These are phyloP conservation scores for Przewalskia tangutica DNA, from an alignment of 257 asterid species.

Conservation along the genomic window DNA sequence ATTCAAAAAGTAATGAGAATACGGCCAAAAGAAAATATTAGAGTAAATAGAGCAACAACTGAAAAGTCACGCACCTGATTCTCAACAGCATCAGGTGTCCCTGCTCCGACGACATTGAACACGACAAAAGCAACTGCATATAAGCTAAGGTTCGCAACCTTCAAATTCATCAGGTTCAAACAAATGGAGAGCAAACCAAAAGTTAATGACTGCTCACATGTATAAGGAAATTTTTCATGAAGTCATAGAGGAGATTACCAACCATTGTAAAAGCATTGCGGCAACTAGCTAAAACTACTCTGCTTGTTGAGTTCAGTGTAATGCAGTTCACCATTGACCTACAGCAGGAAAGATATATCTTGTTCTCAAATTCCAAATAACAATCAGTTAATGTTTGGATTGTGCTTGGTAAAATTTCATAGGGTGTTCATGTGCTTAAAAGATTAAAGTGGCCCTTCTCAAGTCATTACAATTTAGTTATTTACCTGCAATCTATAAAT, in stretches of 20 bases:
- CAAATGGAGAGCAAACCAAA: background rate
- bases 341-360: constrained; percentile 6
- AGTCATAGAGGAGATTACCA: constrained; percentile 14
- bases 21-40: background rate
- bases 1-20: constrained; percentile 14
- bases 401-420: background rate
- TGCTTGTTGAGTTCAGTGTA: constrained; percentile 77
- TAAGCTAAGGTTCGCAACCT: constrained; percentile 87
- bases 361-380: background rate
- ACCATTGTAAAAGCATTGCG: constrained; percentile 96
- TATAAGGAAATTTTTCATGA: background rate
- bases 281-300: constrained; percentile 91
- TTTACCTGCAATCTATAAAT: background rate
- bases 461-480: background rate
- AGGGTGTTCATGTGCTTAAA: background rate
- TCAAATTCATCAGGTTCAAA: constrained; percentile 6
- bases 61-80: constrained; percentile 45
- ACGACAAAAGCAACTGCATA: constrained; percentile 70
- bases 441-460: background rate
- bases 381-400: background rate
- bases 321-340: constrained; percentile 99
- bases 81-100: constrained; percentile 39
- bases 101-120: constrained; percentile 39
- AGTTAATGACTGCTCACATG: background rate
- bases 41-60: background rate